Evolutionary conservation across 2,329 filamentous ascomycete species (phyloP), one percentile per base, ranked within the genome.

Genomic region (Cryphonectria naterciae): DNA sequence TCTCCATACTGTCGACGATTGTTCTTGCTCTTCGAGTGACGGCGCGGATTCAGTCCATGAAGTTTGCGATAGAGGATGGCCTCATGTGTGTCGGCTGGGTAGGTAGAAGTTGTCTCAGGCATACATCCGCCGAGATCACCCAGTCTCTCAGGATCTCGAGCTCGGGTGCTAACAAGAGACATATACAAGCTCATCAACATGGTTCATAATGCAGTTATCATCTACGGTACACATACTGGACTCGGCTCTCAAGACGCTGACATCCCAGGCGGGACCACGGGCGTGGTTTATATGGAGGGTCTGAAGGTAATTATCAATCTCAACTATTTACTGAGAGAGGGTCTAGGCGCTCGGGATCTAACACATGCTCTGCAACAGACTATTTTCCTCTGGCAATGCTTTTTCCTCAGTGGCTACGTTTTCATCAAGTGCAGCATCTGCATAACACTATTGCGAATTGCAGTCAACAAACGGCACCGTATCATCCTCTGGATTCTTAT

Each of bases 141-240:
- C 8, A 10, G 49, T n/a, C 22, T 54, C n/a, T 25, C 13, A 4
- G 22, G 7, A 25, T 25, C n/a, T 13, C 13, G 49, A 25, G 49
- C 49, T 25, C n/a, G 11, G 49, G 13, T 25, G 49, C 49, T 54
- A 35, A 65, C 25, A 28, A 35, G 11, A 25, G 4, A n/a, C 19
- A 41, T 49, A 8, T 6, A n/a, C 58, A 58, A 73, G 70, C 25
- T 73, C 25, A 70, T 74, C 60, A 74, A 74, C 28, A 72, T 73
- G 70, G 72, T 68, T 28, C 72, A 73, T 49, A 73, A 73, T 56
- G 22, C 70, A 3, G 62, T 73, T 15, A 62, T 73, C 8, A 61
- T 64, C 17, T 78, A 77, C 63, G 75, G 76, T 65, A 75, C 74
- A 19, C 76, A 76, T 65, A 74, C 71, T 17, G 71, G 76, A 46